These are phyloP conservation scores for Theobroma grandiflorum DNA, from an alignment of 441 rosid genomes.

Conservation along the genomic window DNA sequence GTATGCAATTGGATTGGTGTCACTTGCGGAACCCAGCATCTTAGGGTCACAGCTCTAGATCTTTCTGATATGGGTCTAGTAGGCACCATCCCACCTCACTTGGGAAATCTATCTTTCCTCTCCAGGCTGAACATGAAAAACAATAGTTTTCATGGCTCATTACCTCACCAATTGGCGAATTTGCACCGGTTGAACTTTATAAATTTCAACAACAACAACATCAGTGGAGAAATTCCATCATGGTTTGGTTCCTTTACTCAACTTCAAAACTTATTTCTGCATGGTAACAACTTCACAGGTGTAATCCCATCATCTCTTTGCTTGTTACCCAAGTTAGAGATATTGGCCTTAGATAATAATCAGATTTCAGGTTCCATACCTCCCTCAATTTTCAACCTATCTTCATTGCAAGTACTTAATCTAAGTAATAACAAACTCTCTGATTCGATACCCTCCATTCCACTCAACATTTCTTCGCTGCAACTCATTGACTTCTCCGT, in stretches of 20 bases:
- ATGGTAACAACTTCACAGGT: background rate
- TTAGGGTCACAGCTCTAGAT: too few species aligned
- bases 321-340: background rate
- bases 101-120: background rate
- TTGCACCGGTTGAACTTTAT: background rate
- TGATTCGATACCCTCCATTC: background rate
- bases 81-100: too few species aligned
- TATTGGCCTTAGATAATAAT: background rate
- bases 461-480: background rate
- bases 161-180: background rate
- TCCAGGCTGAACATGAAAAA: background rate
- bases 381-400: background rate
- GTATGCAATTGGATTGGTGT: too few species aligned
- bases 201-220: background rate
- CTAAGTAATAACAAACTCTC: background rate
- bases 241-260: background rate
- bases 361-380: constrained; percentile 5
- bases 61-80: too few species aligned
- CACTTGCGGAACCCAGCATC: too few species aligned
- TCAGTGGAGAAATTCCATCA: background rate
- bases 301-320: background rate
- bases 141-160: background rate
- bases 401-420: background rate
- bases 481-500: background rate
- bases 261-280: background rate